Percentiles rank a stretch among this genome's conserved stretches.
phyloP scores from a whole-genome alignment of 108 stramenopile genomes.

The Cyclotella sp. region DNA sequence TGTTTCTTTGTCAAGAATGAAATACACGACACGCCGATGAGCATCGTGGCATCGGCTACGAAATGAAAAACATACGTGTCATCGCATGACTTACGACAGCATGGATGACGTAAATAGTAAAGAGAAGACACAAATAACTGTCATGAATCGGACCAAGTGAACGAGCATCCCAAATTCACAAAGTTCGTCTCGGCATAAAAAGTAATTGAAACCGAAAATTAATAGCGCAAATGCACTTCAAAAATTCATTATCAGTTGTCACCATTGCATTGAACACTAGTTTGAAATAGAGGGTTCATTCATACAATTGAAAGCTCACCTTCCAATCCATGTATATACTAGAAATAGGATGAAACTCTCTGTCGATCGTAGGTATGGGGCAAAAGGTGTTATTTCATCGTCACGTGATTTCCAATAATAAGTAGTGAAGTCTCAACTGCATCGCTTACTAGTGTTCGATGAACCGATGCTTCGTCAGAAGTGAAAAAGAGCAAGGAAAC shows the following conservation, averaged over 20 bases:
- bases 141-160: conserved; percentile 81
- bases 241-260: neutral
- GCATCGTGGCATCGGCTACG: neutral
- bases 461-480: neutral
- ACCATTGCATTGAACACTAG: neutral
- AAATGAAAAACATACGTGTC: conserved; percentile 9
- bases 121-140: conserved; percentile 63
- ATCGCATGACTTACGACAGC: conserved; percentile 36
- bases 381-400: neutral
- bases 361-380: neutral
- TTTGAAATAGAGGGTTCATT: neutral
- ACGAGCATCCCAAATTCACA: conserved; percentile 78
- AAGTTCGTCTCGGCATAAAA: conserved; percentile 67
- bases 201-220: conserved; percentile 85
- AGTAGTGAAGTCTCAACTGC: neutral
- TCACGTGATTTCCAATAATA: neutral
- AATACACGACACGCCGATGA: conserved; percentile 18
- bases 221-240: conserved; percentile 73
- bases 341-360: conserved; percentile 94
- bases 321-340: conserved; percentile 83
- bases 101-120: conserved; percentile 84
- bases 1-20: conserved; percentile 54
- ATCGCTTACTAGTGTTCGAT: conserved; percentile 11
- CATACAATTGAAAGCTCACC: neutral
- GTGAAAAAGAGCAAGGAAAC: neutral